These are phyloP conservation scores for Daldinia concentrica DNA, from an alignment of 495 filamentous ascomycete genomes.

Conservation along the genomic window DNA sequence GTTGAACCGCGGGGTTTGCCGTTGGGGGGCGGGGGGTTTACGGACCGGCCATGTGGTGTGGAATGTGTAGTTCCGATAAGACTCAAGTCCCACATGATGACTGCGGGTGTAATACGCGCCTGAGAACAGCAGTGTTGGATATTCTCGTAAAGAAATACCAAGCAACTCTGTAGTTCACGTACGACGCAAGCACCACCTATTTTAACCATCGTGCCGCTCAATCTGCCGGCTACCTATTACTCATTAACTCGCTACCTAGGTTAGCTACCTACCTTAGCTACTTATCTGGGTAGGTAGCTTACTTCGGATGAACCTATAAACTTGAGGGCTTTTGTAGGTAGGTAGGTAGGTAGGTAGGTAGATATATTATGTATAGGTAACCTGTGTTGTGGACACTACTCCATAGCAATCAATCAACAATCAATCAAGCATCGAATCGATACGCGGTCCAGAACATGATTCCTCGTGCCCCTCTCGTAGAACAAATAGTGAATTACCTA, in stretches of 20 bases:
- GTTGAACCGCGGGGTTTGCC: slow-evolving; percentile 21
- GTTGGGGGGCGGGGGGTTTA: slow-evolving; percentile 6
- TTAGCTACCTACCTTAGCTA: too few species aligned
- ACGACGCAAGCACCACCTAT: slow-evolving; percentile 11
- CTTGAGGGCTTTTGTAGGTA: slow-evolving; percentile 7
- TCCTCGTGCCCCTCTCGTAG: slow-evolving; percentile 2
- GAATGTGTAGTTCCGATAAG: slow-evolving; percentile 32
- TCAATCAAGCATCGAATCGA: slow-evolving; percentile 8
- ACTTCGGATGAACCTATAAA: slow-evolving; percentile 10
- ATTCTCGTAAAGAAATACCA: background rate
- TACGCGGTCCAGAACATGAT: slow-evolving; percentile 32
- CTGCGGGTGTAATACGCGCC: slow-evolving; percentile 1
- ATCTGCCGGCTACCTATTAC: slow-evolving; percentile 16
- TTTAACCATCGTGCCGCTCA: slow-evolving; percentile 14
- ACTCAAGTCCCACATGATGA: background rate
- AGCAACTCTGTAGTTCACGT: background rate
- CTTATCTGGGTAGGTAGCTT: too few species aligned
- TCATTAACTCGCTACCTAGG: background rate
- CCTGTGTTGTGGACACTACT: slow-evolving; percentile 16
- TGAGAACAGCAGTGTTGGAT: background rate
- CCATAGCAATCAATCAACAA: slow-evolving; percentile 29
- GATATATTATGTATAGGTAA: slow-evolving; percentile 20
- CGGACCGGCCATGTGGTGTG: slow-evolving; percentile 32
- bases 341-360: too few species aligned
- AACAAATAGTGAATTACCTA: slow-evolving; percentile 32